Evolutionary conservation across 805 yeast species (phyloP).

Genomic region (Candida insectorum): DNA sequence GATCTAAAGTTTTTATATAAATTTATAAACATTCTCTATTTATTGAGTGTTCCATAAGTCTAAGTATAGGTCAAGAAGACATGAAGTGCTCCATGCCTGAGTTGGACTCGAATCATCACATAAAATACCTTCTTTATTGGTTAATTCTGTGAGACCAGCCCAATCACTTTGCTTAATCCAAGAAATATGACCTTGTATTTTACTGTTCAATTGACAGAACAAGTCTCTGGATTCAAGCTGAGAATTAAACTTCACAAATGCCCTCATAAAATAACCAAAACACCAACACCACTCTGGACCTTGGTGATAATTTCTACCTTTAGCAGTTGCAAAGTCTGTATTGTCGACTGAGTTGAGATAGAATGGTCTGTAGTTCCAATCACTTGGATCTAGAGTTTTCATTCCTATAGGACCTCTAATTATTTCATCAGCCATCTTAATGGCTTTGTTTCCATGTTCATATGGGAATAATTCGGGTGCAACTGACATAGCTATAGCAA

Average conservation of each 20-base stretch:
- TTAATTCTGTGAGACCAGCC: slow-evolving; percentile 92
- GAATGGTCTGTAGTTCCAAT: slow-evolving; percentile 87
- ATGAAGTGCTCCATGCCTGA: slow-evolving; percentile 94
- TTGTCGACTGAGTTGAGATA: slow-evolving; percentile 78
- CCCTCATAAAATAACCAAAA: slow-evolving; percentile 82
- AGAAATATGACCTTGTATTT: slow-evolving; percentile 60
- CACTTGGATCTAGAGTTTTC: slow-evolving; percentile 89
- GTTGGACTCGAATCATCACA: slow-evolving; percentile 91
- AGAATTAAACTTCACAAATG: slow-evolving; percentile 52
- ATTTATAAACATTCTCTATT: no score
- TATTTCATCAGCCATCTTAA: slow-evolving; percentile 65
- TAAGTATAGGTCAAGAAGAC: slow-evolving; percentile 73
- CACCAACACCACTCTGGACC: slow-evolving; percentile 99
- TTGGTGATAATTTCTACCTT: slow-evolving; percentile 96
- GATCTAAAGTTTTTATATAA: no score
- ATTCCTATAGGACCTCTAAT: slow-evolving; percentile 90
- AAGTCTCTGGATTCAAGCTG: slow-evolving; percentile 39
- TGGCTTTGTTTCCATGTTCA: slow-evolving; percentile 57
- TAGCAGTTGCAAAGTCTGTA: slow-evolving; percentile 85
- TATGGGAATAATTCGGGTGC: slow-evolving; percentile 87
- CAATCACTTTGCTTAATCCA: slow-evolving; percentile 79
- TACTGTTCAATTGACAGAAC: slow-evolving; percentile 45
- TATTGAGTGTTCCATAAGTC: no score
- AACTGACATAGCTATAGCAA: slow-evolving; percentile 87
- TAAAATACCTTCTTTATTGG: slow-evolving; percentile 79